Evolutionary conservation across 202 grass and related monocot genomes (phyloP).

Genomic region (Zizania palustris): DNA sequence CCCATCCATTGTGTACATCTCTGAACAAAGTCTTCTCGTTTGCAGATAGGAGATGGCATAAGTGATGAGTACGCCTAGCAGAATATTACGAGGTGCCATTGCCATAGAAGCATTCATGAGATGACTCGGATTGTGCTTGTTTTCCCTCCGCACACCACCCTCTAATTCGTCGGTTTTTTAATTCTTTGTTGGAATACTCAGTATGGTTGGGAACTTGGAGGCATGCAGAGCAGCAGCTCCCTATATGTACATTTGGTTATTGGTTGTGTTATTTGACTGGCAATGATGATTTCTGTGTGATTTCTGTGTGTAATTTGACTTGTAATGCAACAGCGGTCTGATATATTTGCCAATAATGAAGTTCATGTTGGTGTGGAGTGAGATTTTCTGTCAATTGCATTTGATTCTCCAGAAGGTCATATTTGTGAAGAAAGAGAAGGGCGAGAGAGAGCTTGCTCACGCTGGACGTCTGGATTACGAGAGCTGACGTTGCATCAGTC

Average conservation of each 20-base stretch:
- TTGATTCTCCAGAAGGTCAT: no score
- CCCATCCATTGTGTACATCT: neutral
- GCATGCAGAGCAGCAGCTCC: conserved; percentile 46
- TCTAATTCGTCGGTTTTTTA: conserved; percentile 55
- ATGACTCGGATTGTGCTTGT: conserved; percentile 42
- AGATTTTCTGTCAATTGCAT: no score
- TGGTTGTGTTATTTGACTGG: conserved; percentile 54
- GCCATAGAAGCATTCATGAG: conserved; percentile 43
- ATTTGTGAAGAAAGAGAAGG: no score
- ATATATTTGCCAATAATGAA: conserved; percentile 39
- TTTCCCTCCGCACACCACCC: conserved; percentile 21
- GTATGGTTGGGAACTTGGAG: conserved; percentile 27
- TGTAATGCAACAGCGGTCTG: conserved; percentile 44
- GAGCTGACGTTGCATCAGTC: no score
- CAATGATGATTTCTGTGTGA: conserved; percentile 49
- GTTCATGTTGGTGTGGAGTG: conserved; percentile 36
- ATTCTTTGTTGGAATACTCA: conserved; percentile 51
- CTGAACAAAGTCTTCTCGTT: neutral
- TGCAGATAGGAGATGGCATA: conserved; percentile 91
- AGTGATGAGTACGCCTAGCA: conserved; percentile 47
- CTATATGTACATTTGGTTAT: conserved; percentile 55
- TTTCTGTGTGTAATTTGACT: conserved; percentile 61
- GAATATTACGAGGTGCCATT: conserved; percentile 19
- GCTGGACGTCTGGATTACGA: no score
- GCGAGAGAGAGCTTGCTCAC: no score